phyloP scores from a whole-genome alignment of 2,329 filamentous ascomycete species.

The Pestalotiopsis sp. region DNA sequence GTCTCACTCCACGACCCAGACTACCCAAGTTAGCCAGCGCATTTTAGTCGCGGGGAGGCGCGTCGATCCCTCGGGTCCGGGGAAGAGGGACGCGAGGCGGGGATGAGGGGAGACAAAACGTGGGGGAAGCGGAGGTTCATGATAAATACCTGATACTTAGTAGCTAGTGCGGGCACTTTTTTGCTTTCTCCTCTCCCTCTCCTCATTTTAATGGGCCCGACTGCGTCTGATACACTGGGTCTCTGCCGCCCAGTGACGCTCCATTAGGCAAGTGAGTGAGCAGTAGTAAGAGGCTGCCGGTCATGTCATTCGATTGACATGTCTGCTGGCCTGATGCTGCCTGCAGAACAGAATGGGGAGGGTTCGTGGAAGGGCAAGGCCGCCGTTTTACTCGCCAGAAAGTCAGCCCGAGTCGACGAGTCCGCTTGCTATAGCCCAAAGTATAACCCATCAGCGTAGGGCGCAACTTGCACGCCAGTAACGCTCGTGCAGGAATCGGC shows the following conservation, averaged over 20 bases:
- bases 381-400: not conserved
- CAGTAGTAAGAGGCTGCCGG: no score
- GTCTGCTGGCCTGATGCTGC: not conserved
- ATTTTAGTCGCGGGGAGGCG: not conserved
- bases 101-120: not conserved
- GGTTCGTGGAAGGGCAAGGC: not conserved
- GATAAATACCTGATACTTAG: not conserved
- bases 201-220: not conserved
- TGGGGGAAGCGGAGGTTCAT: slow-evolving; percentile 9
- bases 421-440: not conserved
- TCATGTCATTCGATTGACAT: not conserved
- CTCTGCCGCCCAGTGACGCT: not conserved
- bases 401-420: not conserved
- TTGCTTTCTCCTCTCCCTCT: not conserved
- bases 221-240: not conserved
- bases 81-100: slow-evolving; percentile 6
- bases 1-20: not conserved
- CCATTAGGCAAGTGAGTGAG: not conserved
- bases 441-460: not conserved
- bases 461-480: not conserved
- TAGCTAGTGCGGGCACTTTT: not conserved
- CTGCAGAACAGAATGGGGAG: not conserved
- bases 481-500: not conserved
- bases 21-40: not conserved
- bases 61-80: slow-evolving; percentile 8